These are phyloP conservation scores for Hypoxylon sp. DNA, from an alignment of 2,329 filamentous ascomycete genomes.

Conservation along the genomic window DNA sequence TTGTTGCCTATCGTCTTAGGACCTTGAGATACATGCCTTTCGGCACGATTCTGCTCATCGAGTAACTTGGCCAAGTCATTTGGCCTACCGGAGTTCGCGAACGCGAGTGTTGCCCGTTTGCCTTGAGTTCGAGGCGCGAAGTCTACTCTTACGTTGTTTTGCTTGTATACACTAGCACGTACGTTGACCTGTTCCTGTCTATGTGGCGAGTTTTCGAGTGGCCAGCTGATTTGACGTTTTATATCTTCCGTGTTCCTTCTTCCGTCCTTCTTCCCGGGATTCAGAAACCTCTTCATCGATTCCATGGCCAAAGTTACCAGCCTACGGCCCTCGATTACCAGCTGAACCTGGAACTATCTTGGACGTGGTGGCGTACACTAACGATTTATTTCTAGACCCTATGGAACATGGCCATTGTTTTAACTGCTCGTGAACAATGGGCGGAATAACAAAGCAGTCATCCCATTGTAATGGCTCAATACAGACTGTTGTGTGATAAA, in stretches of 20 bases:
- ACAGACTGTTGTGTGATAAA: background rate
- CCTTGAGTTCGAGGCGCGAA: constrained; percentile 44
- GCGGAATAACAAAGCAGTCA: background rate
- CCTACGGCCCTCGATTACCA: background rate
- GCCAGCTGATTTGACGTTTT: constrained; percentile 15
- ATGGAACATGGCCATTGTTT: background rate
- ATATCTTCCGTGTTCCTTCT: constrained; percentile 1
- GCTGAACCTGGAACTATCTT: background rate
- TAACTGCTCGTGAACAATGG: constrained; percentile 3
- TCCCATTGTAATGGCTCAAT: background rate
- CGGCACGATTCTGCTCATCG: constrained; percentile 42
- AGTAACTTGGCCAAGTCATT: constrained; percentile 38
- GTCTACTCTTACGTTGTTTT: background rate
- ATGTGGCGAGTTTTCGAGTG: constrained; percentile 14
- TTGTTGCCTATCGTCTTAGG: constrained; percentile 42
- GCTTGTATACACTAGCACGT: background rate
- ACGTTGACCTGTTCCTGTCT: background rate
- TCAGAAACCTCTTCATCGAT: constrained; percentile 32
- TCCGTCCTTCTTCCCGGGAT: constrained; percentile 26
- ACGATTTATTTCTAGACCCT: background rate
- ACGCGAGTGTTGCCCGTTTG: constrained; percentile 40
- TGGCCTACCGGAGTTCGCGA: constrained; percentile 28
- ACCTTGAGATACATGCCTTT: constrained; percentile 26
- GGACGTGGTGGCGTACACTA: background rate
- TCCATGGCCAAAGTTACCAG: constrained; percentile 34